These are phyloP conservation scores for Cladorrhinum sp. DNA, from an alignment of 2,329 filamentous ascomycete species.

Conservation along the genomic window DNA sequence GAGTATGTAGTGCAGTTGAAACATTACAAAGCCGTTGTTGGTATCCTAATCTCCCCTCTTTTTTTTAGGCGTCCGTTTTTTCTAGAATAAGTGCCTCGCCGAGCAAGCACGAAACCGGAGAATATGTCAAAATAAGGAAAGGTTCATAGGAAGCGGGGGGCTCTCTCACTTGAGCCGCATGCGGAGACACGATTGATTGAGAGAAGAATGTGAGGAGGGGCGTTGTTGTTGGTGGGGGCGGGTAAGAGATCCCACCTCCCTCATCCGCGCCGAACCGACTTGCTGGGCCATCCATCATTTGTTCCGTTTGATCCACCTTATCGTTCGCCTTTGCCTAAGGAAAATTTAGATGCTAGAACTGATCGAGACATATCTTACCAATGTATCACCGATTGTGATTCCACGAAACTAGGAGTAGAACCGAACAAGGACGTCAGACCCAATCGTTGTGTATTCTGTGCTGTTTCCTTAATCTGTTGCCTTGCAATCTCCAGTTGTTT, in stretches of 20 bases:
- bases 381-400: background rate
- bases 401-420: too few relatives aligned
- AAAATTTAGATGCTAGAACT: background rate
- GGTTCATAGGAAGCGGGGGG: too few relatives aligned
- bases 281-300: background rate
- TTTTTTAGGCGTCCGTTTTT: background rate
- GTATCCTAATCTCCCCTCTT: too few relatives aligned
- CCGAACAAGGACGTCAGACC: background rate
- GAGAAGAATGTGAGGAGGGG: background rate
- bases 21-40: too few relatives aligned
- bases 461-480: background rate
- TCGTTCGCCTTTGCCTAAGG: background rate
- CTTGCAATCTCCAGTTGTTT: background rate
- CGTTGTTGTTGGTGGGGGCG: background rate
- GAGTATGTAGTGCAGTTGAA: too few relatives aligned
- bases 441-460: background rate
- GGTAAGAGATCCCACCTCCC: background rate
- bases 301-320: background rate
- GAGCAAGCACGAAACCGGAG: background rate
- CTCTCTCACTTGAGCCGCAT: constrained; percentile 4
- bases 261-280: background rate
- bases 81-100: background rate
- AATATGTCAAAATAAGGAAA: background rate
- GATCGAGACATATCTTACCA: background rate
- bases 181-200: background rate